Evolutionary conservation across 495 filamentous ascomycete genomes (phyloP).

Genomic region (Aspergillus asperescens): DNA sequence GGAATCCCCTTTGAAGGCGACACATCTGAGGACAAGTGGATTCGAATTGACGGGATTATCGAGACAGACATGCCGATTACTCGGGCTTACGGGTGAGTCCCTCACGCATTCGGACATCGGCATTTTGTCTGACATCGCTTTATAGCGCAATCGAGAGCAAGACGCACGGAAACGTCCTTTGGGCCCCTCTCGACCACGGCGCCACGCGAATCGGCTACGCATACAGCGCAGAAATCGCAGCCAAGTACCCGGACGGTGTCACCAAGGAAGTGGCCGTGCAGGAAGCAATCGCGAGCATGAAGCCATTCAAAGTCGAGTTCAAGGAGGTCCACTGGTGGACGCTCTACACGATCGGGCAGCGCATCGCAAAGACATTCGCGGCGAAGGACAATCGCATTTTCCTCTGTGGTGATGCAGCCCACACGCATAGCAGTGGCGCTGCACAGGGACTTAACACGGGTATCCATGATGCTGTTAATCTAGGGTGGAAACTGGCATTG

Average conservation of each 20-base stretch:
- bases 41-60: conserved; percentile 45
- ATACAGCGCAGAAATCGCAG: conserved; percentile 40
- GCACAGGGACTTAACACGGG: conserved; percentile 51
- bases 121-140: no score
- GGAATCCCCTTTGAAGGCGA: conserved; percentile 42
- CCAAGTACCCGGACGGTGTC: conserved; percentile 18
- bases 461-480: conserved; percentile 45
- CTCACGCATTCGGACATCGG: not conserved
- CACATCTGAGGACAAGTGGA: conserved; percentile 41
- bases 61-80: conserved; percentile 43
- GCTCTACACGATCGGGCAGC: conserved; percentile 46
- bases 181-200: conserved; percentile 46
- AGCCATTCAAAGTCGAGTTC: conserved; percentile 42
- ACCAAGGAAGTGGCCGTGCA: conserved; percentile 25
- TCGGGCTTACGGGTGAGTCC: conserved; percentile 9
- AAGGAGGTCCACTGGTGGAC: conserved; percentile 52
- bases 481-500: conserved; percentile 45
- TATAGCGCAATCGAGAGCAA: conserved; percentile 37
- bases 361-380: conserved; percentile 40
- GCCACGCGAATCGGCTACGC: conserved; percentile 50
- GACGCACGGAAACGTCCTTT: conserved; percentile 49
- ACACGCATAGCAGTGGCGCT: conserved; percentile 44
- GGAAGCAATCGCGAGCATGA: conserved; percentile 42
- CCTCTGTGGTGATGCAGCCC: conserved; percentile 46
- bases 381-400: conserved; percentile 32